Evolutionary conservation across 2,329 filamentous ascomycete species (phyloP).

Genomic region (Coniochaeta hoffmannii): DNA sequence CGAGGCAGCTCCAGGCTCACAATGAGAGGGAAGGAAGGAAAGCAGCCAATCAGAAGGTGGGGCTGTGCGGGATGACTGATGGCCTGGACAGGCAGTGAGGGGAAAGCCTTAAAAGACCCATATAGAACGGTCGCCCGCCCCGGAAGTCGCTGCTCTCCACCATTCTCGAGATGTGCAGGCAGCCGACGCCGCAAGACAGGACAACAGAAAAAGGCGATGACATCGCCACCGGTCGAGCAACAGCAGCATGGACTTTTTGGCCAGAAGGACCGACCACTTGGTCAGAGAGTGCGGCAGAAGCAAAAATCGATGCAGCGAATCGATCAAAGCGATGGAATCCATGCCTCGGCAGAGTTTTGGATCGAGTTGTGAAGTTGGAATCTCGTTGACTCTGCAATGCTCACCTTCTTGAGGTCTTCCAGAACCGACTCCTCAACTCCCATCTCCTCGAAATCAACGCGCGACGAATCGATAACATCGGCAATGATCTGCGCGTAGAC

Average conservation of each 20-base stretch:
- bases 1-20: too few relatives aligned
- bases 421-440: constrained; percentile 84
- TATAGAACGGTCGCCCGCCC: constrained; percentile 44
- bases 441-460: constrained; percentile 94
- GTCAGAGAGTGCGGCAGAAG: constrained; percentile 3
- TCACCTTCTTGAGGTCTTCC: constrained; percentile 80
- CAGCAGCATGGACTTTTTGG: not conserved
- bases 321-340: not conserved
- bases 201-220: not conserved
- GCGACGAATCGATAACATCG: constrained; percentile 85
- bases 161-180: constrained; percentile 21
- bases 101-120: constrained; percentile 44
- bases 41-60: constrained; percentile 17
- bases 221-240: not conserved
- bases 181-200: not conserved
- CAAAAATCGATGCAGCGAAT: constrained; percentile 12
- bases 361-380: not conserved
- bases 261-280: not conserved
- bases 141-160: constrained; percentile 28
- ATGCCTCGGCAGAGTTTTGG: constrained; percentile 5
- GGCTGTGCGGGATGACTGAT: constrained; percentile 8
- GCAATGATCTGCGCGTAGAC: constrained; percentile 75
- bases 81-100: constrained; percentile 7
- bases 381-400: too few relatives aligned
- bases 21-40: constrained; percentile 13